A percentile compares a stretch with the other conserved stretches of the same genome.
phyloP scores from a whole-genome alignment of 2,329 filamentous ascomycete genomes.

The Akanthomyces dipterigenus region DNA sequence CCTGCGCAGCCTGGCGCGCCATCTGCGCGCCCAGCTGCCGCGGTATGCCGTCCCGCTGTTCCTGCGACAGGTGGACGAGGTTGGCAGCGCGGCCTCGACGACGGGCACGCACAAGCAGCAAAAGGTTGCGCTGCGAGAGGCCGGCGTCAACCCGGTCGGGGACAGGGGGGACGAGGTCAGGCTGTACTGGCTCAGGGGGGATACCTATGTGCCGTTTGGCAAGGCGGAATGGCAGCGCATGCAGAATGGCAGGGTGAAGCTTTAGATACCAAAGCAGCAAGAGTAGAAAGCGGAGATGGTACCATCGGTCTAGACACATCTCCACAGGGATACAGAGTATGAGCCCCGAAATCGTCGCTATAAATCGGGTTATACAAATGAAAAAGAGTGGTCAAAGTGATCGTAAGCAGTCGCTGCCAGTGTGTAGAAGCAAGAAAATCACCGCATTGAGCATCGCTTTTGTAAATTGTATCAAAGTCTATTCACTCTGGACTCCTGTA shows the following conservation, averaged over 20 bases:
- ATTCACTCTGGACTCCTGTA: no score
- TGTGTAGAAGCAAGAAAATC: no score
- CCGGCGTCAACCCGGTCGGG: slow-evolving; percentile 61
- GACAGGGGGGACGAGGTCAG: slow-evolving; percentile 22
- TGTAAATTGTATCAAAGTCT: no score
- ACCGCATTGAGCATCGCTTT: no score
- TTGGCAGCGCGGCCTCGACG: slow-evolving; percentile 49
- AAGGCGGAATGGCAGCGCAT: slow-evolving; percentile 54
- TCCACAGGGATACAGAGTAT: no score
- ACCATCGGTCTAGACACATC: no score
- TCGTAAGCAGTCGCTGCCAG: no score
- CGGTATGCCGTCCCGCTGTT: slow-evolving; percentile 74
- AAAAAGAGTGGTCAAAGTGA: no score
- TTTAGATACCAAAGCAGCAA: background rate
- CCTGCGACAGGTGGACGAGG: slow-evolving; percentile 55
- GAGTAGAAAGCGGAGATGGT: no score
- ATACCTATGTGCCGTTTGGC: slow-evolving; percentile 61
- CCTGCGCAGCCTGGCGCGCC: slow-evolving; percentile 50
- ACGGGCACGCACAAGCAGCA: slow-evolving; percentile 89
- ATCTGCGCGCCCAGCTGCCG: slow-evolving; percentile 54
- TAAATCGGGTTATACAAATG: no score
- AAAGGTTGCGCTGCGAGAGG: slow-evolving; percentile 62
- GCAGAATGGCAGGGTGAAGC: background rate
- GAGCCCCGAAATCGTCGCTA: no score
- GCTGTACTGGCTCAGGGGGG: slow-evolving; percentile 61